Base-by-base conservation (phyloP, 2,329 filamentous ascomycete species). In the Plectosphaerella sp. region DNA sequence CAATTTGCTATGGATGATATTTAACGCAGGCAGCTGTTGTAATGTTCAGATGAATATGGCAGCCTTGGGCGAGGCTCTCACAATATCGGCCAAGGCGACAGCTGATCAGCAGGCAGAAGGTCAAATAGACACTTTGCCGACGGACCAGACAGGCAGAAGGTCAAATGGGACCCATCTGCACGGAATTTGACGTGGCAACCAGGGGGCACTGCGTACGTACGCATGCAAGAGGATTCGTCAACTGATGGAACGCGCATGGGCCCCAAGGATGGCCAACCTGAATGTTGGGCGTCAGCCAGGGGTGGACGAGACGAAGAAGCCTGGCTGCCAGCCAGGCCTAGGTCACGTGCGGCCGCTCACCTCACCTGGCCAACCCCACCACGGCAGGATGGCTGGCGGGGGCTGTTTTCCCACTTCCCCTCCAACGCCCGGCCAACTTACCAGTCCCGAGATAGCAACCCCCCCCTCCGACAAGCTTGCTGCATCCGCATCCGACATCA, bases 281-380 rank as follows among this genome's bases (percentile, higher is more conserved):
- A 33, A 33, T 33, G 11, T 33, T 33, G 11, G 28, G 28, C 28
- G 28, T 33, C 28, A 33, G 28, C 28, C 28, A 33, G 28, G 28
- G 28, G 28, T 3, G 3, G 28, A 10, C 3, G 28, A 9, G 28
- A 10, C 11, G 28, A 33, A 33, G 28, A 33, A 33, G 28, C 28
- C 25, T 28, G 25, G 25, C 25, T 28, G 25, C 25, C 11, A 16
- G 39, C 15, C 39, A n/a, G n/a, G n/a, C n/a, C 22, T 22, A 43
- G n/a, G 54, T 58, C 56, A 58, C 56, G 56, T 58, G 56, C 52
- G 41, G 37, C 28, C 42, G 25, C 22, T 25, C 52, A 49, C 56
- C 56, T 58, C 54, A 58, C 56, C 54, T 47, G 46, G 56, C 55
- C 56, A 57, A 58, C 56, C 56, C 56, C 56, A 58, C 56, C 56